phyloP scores from a whole-genome alignment of 2,329 filamentous ascomycete species.

The Byssoonygena ceratinophila region DNA sequence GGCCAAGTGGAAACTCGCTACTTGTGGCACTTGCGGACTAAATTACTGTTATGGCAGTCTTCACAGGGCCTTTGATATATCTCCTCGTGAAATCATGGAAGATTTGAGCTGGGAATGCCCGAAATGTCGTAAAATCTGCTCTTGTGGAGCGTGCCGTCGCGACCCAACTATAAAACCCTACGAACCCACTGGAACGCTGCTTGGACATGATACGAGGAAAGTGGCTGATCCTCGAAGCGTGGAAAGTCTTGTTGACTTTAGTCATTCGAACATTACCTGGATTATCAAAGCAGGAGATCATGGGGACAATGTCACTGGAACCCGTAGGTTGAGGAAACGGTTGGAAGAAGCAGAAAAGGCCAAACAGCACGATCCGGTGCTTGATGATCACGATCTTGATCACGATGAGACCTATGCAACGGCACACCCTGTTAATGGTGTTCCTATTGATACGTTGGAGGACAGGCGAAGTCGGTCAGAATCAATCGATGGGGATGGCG shows the following conservation, averaged over 20 bases:
- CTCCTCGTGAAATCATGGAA: conserved; percentile 73
- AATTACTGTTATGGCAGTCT: conserved; percentile 89
- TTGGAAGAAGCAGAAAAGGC: conserved; percentile 45
- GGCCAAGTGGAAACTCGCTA: conserved; percentile 71
- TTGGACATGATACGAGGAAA: conserved; percentile 83
- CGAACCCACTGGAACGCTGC: conserved; percentile 71
- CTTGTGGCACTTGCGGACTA: conserved; percentile 64
- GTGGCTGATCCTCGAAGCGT: conserved; percentile 86
- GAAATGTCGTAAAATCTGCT: conserved; percentile 75
- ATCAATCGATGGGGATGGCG: conserved; percentile 20
- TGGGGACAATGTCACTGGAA: conserved; percentile 21
- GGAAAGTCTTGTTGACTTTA: conserved; percentile 82
- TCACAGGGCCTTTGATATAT: conserved; percentile 81
- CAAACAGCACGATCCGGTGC: conserved; percentile 38
- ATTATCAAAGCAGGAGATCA: conserved; percentile 51
- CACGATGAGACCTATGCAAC: conserved; percentile 27
- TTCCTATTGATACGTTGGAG: background rate
- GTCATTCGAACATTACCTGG: conserved; percentile 78
- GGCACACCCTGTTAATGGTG: background rate
- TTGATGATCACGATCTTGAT: conserved; percentile 37
- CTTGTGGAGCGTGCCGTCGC: conserved; percentile 68
- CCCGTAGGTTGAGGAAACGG: conserved; percentile 38
- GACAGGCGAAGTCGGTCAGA: conserved; percentile 8
- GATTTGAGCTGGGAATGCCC: conserved; percentile 79
- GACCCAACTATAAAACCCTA: conserved; percentile 63